Evolutionary conservation across 1,139 yeast genomes (phyloP).

Genomic region (Saccharomyces uvarum): DNA sequence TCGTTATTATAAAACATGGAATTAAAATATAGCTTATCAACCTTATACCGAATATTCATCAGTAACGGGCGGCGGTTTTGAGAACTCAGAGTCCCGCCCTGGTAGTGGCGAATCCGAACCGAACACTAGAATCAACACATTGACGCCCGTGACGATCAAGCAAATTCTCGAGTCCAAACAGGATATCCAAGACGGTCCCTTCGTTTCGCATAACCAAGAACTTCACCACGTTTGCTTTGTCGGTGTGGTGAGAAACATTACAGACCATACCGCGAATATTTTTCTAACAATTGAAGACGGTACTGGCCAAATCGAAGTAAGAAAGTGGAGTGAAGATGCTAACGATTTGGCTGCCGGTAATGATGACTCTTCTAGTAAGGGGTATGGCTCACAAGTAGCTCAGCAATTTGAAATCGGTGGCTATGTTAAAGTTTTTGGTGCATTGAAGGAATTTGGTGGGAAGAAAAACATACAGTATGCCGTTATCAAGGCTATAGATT

Average conservation of each 20-base stretch:
- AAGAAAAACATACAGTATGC: conserved; percentile 62
- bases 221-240: conserved; percentile 55
- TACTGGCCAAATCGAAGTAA: conserved; percentile 65
- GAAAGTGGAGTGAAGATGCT: conserved; percentile 59
- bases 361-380: conserved; percentile 24
- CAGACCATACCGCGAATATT: conserved; percentile 46
- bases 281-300: conserved; percentile 72
- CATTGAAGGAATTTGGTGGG: conserved; percentile 62
- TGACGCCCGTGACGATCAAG: conserved; percentile 80
- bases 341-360: conserved; percentile 33
- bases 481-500: conserved; percentile 51
- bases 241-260: conserved; percentile 57
- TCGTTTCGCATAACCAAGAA: conserved; percentile 54
- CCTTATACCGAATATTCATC: conserved; percentile 30
- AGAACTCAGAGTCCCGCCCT: conserved; percentile 24
- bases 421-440: conserved; percentile 67
- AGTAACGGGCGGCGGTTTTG: conserved; percentile 29
- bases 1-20: not conserved
- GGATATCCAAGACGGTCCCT: conserved; percentile 69
- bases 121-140: conserved; percentile 25
- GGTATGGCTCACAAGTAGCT: conserved; percentile 28
- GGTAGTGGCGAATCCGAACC: conserved; percentile 28
- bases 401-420: conserved; percentile 36
- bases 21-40: conserved; percentile 21
- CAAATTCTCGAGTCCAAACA: conserved; percentile 65